phyloP scores from a whole-genome alignment of 2,329 filamentous ascomycete genomes.

The Fusarium cicatricum region DNA sequence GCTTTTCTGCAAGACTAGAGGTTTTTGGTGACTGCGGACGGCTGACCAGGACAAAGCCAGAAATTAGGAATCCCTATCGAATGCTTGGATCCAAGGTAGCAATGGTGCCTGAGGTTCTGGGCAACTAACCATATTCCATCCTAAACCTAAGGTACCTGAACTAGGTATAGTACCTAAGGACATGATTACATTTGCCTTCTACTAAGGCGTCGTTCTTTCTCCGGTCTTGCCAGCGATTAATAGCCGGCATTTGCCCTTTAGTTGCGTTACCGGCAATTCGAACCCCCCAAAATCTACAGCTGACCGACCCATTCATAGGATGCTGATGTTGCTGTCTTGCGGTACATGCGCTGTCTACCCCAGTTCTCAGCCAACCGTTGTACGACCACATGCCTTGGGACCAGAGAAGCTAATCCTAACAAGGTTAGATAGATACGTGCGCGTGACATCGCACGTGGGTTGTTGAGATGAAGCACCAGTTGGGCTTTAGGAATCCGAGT shows the following conservation, averaged over 20 bases:
- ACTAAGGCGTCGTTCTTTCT: not conserved
- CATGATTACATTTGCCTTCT: too few relatives aligned
- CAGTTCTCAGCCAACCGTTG: not conserved
- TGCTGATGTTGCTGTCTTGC: slow-evolving; percentile 4
- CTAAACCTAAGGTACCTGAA: too few relatives aligned
- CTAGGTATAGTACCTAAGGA: too few relatives aligned
- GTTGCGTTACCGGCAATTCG: not conserved
- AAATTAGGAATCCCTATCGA: slow-evolving; percentile 39
- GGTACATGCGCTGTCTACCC: too few relatives aligned
- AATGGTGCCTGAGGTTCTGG: not conserved
- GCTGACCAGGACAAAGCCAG: slow-evolving; percentile 39
- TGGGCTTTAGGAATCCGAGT: not conserved
- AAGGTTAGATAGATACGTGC: not conserved
- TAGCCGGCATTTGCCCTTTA: not conserved
- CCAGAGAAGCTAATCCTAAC: not conserved
- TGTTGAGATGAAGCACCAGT: not conserved
- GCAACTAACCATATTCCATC: not conserved
- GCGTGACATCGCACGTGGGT: slow-evolving; percentile 18
- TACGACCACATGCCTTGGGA: slow-evolving; percentile 2
- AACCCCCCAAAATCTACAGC: not conserved
- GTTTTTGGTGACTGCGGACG: slow-evolving; percentile 27
- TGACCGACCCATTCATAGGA: slow-evolving; percentile 8
- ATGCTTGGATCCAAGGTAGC: not conserved
- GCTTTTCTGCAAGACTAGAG: slow-evolving; percentile 14
- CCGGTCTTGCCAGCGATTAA: not conserved